A percentile compares a stretch with the other conserved stretches of the same genome.
phyloP scores from a whole-genome alignment of 2,329 filamentous ascomycete species.

The Botrytis cinerea region DNA sequence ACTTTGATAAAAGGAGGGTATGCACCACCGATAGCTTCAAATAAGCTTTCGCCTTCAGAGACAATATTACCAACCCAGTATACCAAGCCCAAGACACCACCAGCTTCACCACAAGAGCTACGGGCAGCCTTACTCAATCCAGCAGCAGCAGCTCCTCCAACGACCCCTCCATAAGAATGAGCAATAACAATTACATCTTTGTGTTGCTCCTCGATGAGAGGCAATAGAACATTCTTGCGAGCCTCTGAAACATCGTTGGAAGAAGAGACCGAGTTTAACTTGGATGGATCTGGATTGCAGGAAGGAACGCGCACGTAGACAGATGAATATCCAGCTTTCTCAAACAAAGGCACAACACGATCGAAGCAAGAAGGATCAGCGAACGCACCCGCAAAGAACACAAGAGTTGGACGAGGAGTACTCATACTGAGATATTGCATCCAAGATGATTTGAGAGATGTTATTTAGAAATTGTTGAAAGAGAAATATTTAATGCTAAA shows the following conservation, averaged over 20 bases:
- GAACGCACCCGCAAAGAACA: background rate
- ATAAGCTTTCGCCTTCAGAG: background rate
- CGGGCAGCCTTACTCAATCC: background rate
- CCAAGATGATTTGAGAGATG: background rate
- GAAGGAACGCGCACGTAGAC: background rate
- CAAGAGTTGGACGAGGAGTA: slow-evolving; percentile 2
- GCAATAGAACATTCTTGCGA: slow-evolving; percentile 1
- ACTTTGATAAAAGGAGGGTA: background rate
- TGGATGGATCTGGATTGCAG: background rate
- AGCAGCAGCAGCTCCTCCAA: background rate
- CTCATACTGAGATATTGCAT: background rate
- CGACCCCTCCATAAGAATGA: background rate
- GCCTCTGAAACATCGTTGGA: background rate
- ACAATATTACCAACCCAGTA: background rate
- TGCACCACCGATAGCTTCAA: background rate
- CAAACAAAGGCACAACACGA: background rate
- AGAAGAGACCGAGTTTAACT: background rate
- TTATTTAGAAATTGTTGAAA: too few species aligned
- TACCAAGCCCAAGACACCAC: background rate
- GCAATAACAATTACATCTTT: background rate
- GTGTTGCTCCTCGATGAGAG: background rate
- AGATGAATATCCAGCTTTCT: background rate
- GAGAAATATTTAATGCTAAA: background rate
- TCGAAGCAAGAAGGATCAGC: background rate
- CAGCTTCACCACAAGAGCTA: background rate